Evolutionary conservation across 352 stramenopile species (phyloP).

Genomic region (Pythium sp.): DNA sequence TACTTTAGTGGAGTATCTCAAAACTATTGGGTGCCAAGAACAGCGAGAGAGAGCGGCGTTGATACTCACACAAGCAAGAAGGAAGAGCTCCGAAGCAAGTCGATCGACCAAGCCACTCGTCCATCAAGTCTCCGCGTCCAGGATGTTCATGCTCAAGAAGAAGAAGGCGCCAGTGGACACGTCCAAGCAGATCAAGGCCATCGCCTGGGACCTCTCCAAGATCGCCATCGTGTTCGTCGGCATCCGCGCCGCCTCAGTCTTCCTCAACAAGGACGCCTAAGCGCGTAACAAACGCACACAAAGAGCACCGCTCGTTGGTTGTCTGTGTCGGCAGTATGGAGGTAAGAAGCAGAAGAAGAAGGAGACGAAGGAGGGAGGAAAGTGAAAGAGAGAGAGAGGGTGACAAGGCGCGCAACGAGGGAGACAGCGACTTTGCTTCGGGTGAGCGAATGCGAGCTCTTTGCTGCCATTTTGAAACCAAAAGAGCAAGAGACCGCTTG

Average conservation of each 20-base stretch:
- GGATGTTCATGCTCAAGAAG: constrained; percentile 88
- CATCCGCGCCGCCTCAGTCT: constrained; percentile 70
- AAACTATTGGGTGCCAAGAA: constrained; percentile 17
- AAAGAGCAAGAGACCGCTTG: too few relatives aligned
- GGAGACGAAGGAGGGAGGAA: too few relatives aligned
- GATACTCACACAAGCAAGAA: not conserved
- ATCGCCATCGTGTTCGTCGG: constrained; percentile 67
- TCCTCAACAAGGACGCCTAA: constrained; percentile 67
- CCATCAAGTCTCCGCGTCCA: not conserved
- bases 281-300: not conserved
- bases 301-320: not conserved
- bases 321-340: not conserved
- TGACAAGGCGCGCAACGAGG: not conserved
- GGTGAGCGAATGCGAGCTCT: not conserved
- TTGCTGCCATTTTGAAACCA: too few relatives aligned
- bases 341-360: not conserved
- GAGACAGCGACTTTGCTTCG: not conserved
- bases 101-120: not conserved
- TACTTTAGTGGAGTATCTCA: not conserved
- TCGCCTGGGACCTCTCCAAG: constrained; percentile 74
- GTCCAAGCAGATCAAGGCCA: constrained; percentile 71
- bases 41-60: not conserved
- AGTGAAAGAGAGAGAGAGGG: not conserved
- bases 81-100: constrained; percentile 6
- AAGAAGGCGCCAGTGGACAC: constrained; percentile 84